These are phyloP conservation scores for Saccharomycopsis hybrid DNA, from an alignment of 1,139 yeast species.

Conservation along the genomic window DNA sequence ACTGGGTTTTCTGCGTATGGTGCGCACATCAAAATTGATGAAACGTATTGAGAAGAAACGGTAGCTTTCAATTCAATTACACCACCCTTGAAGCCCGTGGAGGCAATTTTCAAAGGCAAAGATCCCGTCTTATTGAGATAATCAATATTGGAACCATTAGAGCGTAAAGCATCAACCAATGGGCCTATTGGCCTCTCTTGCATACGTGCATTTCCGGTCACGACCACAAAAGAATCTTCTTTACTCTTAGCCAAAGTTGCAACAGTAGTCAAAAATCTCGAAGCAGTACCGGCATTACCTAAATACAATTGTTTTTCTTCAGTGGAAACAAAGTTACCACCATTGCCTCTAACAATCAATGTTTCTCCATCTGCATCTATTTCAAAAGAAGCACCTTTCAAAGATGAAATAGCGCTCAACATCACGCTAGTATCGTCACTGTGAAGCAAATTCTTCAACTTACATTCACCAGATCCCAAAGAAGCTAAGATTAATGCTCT, in stretches of 20 bases:
- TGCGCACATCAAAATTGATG: slow-evolving; percentile 94
- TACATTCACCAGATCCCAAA: slow-evolving; percentile 78
- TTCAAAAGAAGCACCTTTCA: slow-evolving; percentile 76
- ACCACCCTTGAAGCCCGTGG: slow-evolving; percentile 81
- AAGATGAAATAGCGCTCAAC: slow-evolving; percentile 76
- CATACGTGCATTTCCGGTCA: slow-evolving; percentile 96
- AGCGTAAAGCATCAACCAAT: slow-evolving; percentile 78
- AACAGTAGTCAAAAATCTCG: slow-evolving; percentile 86
- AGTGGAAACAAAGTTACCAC: slow-evolving; percentile 64
- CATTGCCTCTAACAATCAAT: slow-evolving; percentile 78
- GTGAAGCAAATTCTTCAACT: slow-evolving; percentile 77
- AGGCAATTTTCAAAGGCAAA: slow-evolving; percentile 67
- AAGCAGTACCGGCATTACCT: slow-evolving; percentile 98
- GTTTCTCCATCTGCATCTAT: slow-evolving; percentile 83
- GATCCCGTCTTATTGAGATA: slow-evolving; percentile 77
- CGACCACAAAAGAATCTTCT: slow-evolving; percentile 41
- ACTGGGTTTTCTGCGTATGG: slow-evolving; percentile 91
- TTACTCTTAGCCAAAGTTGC: slow-evolving; percentile 66
- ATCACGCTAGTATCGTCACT: slow-evolving; percentile 95
- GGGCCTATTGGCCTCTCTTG: slow-evolving; percentile 98
- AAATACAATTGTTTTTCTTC: slow-evolving; percentile 61
- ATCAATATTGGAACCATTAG: slow-evolving; percentile 70
- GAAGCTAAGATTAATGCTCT: slow-evolving; percentile 93
- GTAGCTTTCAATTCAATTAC: slow-evolving; percentile 92
- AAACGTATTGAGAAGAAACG: slow-evolving; percentile 93